These are phyloP conservation scores for Drechslera avenae DNA, from an alignment of 2,329 filamentous ascomycete genomes.

Conservation along the genomic window DNA sequence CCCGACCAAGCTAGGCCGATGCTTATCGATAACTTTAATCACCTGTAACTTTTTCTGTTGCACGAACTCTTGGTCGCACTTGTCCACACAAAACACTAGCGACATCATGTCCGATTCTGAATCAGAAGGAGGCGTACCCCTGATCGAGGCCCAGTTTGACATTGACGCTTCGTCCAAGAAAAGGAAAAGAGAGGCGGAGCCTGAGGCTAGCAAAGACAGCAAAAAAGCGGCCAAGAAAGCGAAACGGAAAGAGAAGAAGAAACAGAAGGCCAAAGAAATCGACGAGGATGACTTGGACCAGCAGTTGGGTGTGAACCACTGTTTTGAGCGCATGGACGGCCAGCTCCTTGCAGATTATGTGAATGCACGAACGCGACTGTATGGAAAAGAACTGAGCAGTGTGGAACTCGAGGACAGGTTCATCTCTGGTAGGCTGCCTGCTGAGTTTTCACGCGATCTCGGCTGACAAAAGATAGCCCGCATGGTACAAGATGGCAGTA, in stretches of 20 bases:
- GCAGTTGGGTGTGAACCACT: constrained; percentile 69
- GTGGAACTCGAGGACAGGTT: constrained; percentile 85
- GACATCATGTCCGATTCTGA: constrained; percentile 54
- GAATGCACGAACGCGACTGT: constrained; percentile 76
- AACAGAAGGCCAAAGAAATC: constrained; percentile 63
- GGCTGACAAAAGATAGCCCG: constrained; percentile 59
- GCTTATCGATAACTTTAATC: constrained; percentile 41
- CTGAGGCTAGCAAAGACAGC: constrained; percentile 38
- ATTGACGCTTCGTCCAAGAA: constrained; percentile 43
- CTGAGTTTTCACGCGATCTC: background rate
- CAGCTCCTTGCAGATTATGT: constrained; percentile 84
- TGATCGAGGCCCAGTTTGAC: constrained; percentile 52
- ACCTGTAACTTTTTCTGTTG: constrained; percentile 33
- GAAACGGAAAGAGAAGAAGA: constrained; percentile 61
- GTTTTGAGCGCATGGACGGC: constrained; percentile 82
- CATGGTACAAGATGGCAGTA: constrained; percentile 79
- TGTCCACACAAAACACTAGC: constrained; percentile 27
- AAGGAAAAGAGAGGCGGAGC: constrained; percentile 49
- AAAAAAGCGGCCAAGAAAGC: constrained; percentile 46
- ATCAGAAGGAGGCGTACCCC: constrained; percentile 50
- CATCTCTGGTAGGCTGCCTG: constrained; percentile 67
- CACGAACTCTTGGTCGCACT: constrained; percentile 15
- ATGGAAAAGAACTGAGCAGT: constrained; percentile 78
- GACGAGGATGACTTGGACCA: constrained; percentile 63
- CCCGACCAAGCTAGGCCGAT: constrained; percentile 6